These are phyloP conservation scores for Hypsizygus ulmarius DNA, from an alignment of 1,284 basidiomycete genomes.

Conservation along the genomic window DNA sequence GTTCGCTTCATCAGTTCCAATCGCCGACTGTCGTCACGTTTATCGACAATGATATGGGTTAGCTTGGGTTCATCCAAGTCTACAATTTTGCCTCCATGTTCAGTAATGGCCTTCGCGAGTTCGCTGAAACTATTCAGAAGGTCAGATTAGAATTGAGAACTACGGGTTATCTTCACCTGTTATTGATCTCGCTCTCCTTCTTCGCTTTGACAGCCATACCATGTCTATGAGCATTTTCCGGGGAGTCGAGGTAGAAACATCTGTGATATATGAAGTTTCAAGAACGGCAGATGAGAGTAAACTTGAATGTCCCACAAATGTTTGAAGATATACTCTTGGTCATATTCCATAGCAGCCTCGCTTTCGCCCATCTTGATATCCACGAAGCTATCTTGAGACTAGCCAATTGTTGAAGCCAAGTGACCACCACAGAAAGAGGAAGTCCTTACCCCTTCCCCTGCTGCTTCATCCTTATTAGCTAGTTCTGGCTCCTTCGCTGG, in stretches of 20 bases:
- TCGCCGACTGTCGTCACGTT: conserved; percentile 70
- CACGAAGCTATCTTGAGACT: conserved; percentile 19
- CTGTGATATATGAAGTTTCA: conserved; percentile 35
- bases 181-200: conserved; percentile 46
- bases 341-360: conserved; percentile 68
- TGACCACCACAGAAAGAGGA: not conserved
- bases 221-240: conserved; percentile 65
- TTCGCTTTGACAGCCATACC: conserved; percentile 59
- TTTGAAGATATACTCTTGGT: conserved; percentile 71
- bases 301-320: conserved; percentile 60
- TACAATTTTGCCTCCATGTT: conserved; percentile 71
- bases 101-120: conserved; percentile 49
- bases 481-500: conserved; percentile 13
- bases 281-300: not conserved
- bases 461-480: conserved; percentile 4
- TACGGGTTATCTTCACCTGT: conserved; percentile 42
- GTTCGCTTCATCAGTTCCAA: conserved; percentile 68
- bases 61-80: conserved; percentile 71
- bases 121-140: conserved; percentile 40
- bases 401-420: not conserved
- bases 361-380: conserved; percentile 66
- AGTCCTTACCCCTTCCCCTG: not conserved
- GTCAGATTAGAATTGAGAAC: not conserved
- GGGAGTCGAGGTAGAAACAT: conserved; percentile 85
- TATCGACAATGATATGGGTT: conserved; percentile 84